Conservation (phyloP, 441 rosid genomes). For the Rhodomyrtus psidioides region DNA sequence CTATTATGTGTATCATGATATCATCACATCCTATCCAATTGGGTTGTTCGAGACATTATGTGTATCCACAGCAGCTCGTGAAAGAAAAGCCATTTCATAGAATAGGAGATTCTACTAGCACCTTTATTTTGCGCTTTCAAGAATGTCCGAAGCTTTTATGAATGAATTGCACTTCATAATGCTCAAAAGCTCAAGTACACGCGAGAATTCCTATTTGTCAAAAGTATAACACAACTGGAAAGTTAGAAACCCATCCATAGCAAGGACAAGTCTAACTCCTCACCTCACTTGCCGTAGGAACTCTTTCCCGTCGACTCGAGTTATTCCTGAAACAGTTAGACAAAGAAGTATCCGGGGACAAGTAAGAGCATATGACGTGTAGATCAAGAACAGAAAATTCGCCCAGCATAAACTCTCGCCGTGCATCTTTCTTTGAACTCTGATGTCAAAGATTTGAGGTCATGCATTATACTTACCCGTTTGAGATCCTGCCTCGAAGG, state of each 20-base stretch:
- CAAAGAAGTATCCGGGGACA: neutral
- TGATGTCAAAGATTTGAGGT: neutral
- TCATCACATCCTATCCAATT: neutral
- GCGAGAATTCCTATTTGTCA: neutral
- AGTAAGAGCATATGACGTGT: neutral
- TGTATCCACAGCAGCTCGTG: neutral
- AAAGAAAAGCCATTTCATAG: neutral
- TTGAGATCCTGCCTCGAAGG: neutral
- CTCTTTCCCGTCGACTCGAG: neutral
- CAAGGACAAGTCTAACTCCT: neutral
- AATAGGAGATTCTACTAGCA: neutral
- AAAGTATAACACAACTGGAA: neutral
- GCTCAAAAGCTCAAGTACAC: neutral
- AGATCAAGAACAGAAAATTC: neutral
- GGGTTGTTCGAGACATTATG: neutral
- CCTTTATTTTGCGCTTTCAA: neutral
- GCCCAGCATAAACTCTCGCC: neutral
- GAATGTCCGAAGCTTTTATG: neutral
- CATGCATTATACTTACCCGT: neutral
- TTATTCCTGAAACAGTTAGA: neutral
- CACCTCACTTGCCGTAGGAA: neutral
- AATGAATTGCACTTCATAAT: neutral
- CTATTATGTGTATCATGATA: neutral
- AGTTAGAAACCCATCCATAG: neutral
- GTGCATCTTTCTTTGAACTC: neutral